Base-by-base conservation (phyloP, 441 rosid species). In the Gossypium aridum region DNA sequence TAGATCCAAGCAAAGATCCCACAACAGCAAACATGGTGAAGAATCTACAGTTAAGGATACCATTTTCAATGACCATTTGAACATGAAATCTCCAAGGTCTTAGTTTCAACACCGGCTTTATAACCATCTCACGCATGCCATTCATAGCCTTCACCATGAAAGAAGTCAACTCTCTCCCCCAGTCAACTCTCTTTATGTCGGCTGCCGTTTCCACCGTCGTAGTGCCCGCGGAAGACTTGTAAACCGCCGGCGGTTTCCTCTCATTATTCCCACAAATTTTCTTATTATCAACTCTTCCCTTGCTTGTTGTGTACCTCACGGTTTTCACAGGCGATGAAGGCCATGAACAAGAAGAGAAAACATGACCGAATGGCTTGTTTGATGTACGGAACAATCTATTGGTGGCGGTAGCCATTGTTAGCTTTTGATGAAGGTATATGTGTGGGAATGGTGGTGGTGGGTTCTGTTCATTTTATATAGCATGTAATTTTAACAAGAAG, bases 1-100 rank as follows among this genome's bases (percentile, higher is more conserved):
- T 61, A 2, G 96, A 91, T 34, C 93, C 90, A 20, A 92, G 74
- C 79, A 89, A 78, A 16, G 94, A 83, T 77, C 96, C 97, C 16
- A 72, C 89, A 16, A 88, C 92, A 2, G 91, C 96, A 14, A 91
- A 79, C 39, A 87, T 22, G 28, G 92, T 87, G 70, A 89, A 91
- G 81, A 92, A 89, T 76, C 94, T 88, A 73, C 89, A 91, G 74
- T 92, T 82, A 1, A 88, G 23, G 70, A 91, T 82, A 61, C 69
- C 85, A 86, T 77, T 91, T 80, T 92, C 87, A 64, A 86, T 47
- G 69, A 84, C 23, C 76, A 70, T 73, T 76, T 92, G 92, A 66
- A 81, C 65, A 23, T 82, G 81, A 3, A 77, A 65, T 68, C 65
- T 86, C 86, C 75, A 34, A 12, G 83, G 65, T 67, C 45, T 77